These are phyloP conservation scores for Mycothermus thermophilus DNA, from an alignment of 495 filamentous ascomycete genomes.

Conservation along the genomic window DNA sequence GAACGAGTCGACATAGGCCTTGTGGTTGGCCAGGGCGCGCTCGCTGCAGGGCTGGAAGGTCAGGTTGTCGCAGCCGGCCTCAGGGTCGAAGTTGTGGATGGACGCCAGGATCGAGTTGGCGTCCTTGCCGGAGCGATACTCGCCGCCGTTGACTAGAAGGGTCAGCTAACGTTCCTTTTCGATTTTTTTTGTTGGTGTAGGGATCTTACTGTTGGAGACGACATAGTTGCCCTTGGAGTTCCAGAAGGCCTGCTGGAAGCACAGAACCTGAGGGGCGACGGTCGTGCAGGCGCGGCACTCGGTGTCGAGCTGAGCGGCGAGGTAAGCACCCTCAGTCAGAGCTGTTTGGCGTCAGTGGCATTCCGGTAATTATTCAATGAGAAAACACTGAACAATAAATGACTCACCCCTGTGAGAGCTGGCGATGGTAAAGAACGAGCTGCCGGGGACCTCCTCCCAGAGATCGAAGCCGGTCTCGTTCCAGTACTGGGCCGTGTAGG, in stretches of 20 bases:
- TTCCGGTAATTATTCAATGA: slow-evolving; percentile 3
- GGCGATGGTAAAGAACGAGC: slow-evolving; percentile 43
- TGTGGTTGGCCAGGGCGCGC: slow-evolving; percentile 50
- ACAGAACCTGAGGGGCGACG: slow-evolving; percentile 45
- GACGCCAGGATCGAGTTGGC: slow-evolving; percentile 47
- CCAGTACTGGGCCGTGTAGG: slow-evolving; percentile 63
- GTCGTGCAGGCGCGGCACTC: slow-evolving; percentile 36
- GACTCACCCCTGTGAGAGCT: slow-evolving; percentile 25
- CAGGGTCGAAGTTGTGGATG: slow-evolving; percentile 51
- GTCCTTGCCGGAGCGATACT: slow-evolving; percentile 43
- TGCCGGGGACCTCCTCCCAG: slow-evolving; percentile 55
- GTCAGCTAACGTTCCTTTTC: not conserved
- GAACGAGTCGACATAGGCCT: slow-evolving; percentile 50
- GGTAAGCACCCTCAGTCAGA: slow-evolving; percentile 47
- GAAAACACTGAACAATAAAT: too few species aligned
- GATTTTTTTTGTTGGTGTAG: too few species aligned
- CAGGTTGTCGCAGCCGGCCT: slow-evolving; percentile 39
- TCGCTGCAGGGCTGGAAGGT: slow-evolving; percentile 54
- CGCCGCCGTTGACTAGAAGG: slow-evolving; percentile 25
- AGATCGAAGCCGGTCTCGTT: slow-evolving; percentile 52
- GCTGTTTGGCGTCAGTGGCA: slow-evolving; percentile 19
- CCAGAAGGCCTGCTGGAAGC: slow-evolving; percentile 56
- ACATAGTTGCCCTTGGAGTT: slow-evolving; percentile 36
- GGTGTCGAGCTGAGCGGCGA: slow-evolving; percentile 34
- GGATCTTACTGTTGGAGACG: slow-evolving; percentile 39